Evolutionary conservation across 164 flowering plant genomes (phyloP), one percentile per base, ranked within the genome.

Genomic region (Umbilicus rupestris): DNA sequence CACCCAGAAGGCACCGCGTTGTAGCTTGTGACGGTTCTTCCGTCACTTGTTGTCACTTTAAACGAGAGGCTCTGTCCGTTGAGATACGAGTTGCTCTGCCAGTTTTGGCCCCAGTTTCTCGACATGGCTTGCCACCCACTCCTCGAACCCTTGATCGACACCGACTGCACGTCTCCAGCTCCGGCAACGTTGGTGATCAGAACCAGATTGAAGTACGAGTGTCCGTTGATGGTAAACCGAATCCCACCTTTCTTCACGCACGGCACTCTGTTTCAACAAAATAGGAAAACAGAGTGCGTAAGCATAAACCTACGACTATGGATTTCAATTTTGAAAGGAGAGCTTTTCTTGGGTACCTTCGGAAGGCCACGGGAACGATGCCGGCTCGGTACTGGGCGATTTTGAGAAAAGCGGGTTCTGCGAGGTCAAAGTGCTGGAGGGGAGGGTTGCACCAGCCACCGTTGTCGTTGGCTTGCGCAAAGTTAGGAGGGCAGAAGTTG

Each of bases 391-490:
- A 47, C 28, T 47, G 55, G 10, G 26, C 55, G 55, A 47, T 47
- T 47, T 47, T 47, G 10, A 47, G 55, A 26, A 47, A 47, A 12
- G 55, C 55, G 22, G 55, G 55, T 10, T 47, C 55, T 7, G 55
- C 55, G 24, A 47, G 55, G 55, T 47, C 55, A 10, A 47, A 47
- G 55, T 47, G 55, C 55, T 47, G 55, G 24, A 47, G 55, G 24
- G 55, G 55, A n/a, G 55, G 55, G 24, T 47, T 47, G 55, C 55
- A 47, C 55, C 55, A 47, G 55, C 55, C 55, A 20, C 55, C 55
- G 24, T 47, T 47, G 55, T 47, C 55, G 24, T 47, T 47, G 10
- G 55, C 55, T 8, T n/a, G 55, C 7, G 55, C 55, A 5, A 47
- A 47, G 24, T 47, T 47, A 12, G 55, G 55, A 47, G 55, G 55